Conservation (phyloP, 768 basidiomycete species). For the Galerina marginata region DNA sequence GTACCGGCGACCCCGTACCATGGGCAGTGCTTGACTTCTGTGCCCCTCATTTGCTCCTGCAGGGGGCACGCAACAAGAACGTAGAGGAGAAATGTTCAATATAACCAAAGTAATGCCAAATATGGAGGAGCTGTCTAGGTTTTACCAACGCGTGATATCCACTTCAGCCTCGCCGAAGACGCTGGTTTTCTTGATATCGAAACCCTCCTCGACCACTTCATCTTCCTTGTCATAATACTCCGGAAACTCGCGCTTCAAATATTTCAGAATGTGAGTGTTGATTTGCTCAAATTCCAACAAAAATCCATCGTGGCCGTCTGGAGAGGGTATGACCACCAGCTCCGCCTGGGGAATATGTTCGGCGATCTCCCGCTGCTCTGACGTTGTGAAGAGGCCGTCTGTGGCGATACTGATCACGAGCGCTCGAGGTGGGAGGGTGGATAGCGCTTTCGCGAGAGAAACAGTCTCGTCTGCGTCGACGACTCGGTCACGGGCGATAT, state of each 20-base stretch:
- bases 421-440: slow-evolving; percentile 74
- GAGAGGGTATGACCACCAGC: slow-evolving; percentile 81
- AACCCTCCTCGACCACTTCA: slow-evolving; percentile 55
- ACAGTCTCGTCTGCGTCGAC: slow-evolving; percentile 32
- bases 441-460: slow-evolving; percentile 57
- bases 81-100: neutral
- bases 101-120: neutral
- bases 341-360: slow-evolving; percentile 78
- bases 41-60: too few relatives aligned
- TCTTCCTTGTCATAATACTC: slow-evolving; percentile 62
- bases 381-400: slow-evolving; percentile 92
- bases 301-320: slow-evolving; percentile 97
- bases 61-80: too few relatives aligned
- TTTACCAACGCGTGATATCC: slow-evolving; percentile 86
- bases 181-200: slow-evolving; percentile 87
- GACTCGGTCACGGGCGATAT: slow-evolving; percentile 72
- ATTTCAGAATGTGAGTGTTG: slow-evolving; percentile 74
- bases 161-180: slow-evolving; percentile 98
- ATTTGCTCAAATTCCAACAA: slow-evolving; percentile 96
- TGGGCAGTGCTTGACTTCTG: too few relatives aligned
- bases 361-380: slow-evolving; percentile 87
- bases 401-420: slow-evolving; percentile 91
- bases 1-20: too few relatives aligned
- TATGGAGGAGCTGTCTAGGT: neutral
- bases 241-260: slow-evolving; percentile 75